A percentile compares a stretch with the other conserved stretches of the same genome.
Conservation (phyloP, 306 rosid genomes). For the Cercis canadensis region DNA sequence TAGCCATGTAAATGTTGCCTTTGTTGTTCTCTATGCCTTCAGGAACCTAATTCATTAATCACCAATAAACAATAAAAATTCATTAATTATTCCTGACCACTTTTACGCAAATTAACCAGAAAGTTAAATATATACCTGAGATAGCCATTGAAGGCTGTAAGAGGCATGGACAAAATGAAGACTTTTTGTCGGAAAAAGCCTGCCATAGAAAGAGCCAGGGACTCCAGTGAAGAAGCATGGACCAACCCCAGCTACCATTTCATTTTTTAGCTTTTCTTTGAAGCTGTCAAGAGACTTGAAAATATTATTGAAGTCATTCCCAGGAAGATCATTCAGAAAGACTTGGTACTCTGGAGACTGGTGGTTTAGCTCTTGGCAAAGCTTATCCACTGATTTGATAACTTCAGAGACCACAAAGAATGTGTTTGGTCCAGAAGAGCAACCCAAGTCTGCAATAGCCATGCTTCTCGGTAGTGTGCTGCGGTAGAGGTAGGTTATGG, state of each 20-base stretch:
- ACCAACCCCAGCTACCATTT: conserved; percentile 31
- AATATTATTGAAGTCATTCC: conserved; percentile 61
- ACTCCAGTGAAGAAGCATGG: conserved; percentile 53
- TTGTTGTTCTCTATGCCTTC: conserved; percentile 48
- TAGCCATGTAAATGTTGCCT: conserved; percentile 48
- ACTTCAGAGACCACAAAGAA: conserved; percentile 39
- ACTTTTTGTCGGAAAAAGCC: conserved; percentile 39
- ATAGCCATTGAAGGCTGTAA: conserved; percentile 56
- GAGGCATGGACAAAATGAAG: conserved; percentile 65
- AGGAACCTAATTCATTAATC: conserved; percentile 47
- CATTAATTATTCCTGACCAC: too few relatives aligned
- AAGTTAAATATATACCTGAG: conserved; percentile 44
- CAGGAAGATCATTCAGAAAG: conserved; percentile 47
- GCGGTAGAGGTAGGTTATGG: conserved; percentile 32
- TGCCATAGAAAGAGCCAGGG: conserved; percentile 62
- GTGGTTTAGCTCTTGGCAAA: conserved; percentile 30
- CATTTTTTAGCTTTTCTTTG: conserved; percentile 17
- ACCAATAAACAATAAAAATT: background rate
- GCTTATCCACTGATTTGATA: conserved; percentile 43
- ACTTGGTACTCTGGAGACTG: conserved; percentile 50
- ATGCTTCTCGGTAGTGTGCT: conserved; percentile 25
- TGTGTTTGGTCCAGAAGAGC: conserved; percentile 69
- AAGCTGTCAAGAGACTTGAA: conserved; percentile 52
- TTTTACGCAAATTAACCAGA: too few relatives aligned
- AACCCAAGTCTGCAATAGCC: conserved; percentile 68